Evolutionary conservation across 164 flowering plant species (phyloP).

Genomic region (Nymphaea colorata): DNA sequence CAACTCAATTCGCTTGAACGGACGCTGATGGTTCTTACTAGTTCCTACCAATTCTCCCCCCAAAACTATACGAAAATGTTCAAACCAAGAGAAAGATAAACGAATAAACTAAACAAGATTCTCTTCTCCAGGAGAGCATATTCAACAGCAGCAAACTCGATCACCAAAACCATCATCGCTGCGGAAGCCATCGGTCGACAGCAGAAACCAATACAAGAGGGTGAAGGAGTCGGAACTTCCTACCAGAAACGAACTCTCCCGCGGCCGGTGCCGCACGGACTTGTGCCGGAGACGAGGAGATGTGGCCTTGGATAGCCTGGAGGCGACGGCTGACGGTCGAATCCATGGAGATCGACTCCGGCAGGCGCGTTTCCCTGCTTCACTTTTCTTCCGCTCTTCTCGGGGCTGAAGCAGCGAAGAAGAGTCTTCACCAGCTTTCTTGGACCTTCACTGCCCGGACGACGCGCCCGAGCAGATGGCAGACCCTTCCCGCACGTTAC

Average conservation of each 20-base stretch:
- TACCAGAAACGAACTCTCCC: conserved; percentile 27
- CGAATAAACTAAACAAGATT: background rate
- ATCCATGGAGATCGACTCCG: conserved; percentile 13
- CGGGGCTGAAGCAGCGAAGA: too few relatives aligned
- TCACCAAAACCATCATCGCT: background rate
- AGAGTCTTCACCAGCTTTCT: too few relatives aligned
- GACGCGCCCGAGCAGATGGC: too few relatives aligned
- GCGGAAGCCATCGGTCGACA: background rate
- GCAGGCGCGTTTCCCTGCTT: too few relatives aligned
- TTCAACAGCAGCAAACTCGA: background rate
- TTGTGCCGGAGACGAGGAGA: conserved; percentile 10
- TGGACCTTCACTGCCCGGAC: too few relatives aligned
- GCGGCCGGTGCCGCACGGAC: conserved; percentile 15
- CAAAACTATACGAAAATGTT: too few relatives aligned
- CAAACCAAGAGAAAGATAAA: background rate
- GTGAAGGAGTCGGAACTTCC: background rate
- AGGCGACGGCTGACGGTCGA: conserved; percentile 26
- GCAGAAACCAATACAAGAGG: background rate
- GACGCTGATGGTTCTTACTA: background rate
- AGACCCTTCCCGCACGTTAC: too few relatives aligned
- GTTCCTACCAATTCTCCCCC: too few relatives aligned
- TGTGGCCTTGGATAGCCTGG: conserved; percentile 24
- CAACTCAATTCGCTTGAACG: background rate
- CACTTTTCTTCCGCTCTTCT: too few relatives aligned
- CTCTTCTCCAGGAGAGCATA: background rate